phyloP scores from a whole-genome alignment of 108 stramenopile species.

The Nannochloropsis granulata region DNA sequence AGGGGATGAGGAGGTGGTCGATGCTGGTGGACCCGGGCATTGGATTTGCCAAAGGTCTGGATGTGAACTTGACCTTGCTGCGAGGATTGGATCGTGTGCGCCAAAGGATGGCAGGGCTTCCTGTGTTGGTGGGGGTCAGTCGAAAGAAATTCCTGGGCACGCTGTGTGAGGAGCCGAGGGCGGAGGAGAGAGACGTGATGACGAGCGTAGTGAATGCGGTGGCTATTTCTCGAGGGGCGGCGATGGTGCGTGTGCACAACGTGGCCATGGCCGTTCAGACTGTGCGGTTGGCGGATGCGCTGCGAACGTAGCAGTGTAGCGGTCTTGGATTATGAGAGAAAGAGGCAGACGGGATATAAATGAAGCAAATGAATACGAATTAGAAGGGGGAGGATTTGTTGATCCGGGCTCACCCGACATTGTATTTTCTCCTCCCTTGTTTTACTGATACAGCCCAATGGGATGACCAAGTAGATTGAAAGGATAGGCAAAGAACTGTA shows the following conservation, averaged over 20 bases:
- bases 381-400: too few species aligned
- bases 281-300: constrained; percentile 51
- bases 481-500: too few species aligned
- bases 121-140: constrained; percentile 72
- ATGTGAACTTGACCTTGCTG: constrained; percentile 59
- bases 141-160: constrained; percentile 80
- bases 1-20: constrained; percentile 65
- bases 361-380: too few species aligned
- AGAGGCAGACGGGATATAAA: too few species aligned
- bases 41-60: constrained; percentile 75
- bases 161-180: constrained; percentile 28
- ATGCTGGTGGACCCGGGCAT: constrained; percentile 84
- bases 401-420: too few species aligned
- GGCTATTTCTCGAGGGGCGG: constrained; percentile 40
- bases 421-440: too few species aligned
- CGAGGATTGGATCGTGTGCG: constrained; percentile 40
- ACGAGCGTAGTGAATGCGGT: constrained; percentile 61
- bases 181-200: constrained; percentile 59
- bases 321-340: too few species aligned
- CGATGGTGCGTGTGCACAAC: constrained; percentile 78
- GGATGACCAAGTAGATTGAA: too few species aligned
- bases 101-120: constrained; percentile 21
- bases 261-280: constrained; percentile 59
- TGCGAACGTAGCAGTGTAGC: background rate
- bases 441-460: too few species aligned